Base-by-base conservation (phyloP, 805 yeast genomes). In the Kodamaea restingae region DNA sequence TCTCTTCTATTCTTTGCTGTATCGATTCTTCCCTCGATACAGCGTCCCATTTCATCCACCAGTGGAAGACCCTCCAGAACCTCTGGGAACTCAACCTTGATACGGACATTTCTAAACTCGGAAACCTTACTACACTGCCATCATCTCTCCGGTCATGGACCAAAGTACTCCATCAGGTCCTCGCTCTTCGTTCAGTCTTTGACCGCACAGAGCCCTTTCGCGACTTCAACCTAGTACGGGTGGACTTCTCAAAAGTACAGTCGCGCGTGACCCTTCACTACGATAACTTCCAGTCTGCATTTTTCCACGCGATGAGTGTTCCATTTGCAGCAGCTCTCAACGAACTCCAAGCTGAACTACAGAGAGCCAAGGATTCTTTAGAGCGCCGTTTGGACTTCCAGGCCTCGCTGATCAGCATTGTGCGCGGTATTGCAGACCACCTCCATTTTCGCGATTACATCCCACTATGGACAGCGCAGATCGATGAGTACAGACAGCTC, bases 1-100 rank as follows among this genome's bases (percentile, higher is more conserved):
- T 10, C 31, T 27, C 31, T 5, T 11, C n/a, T n/a, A 36, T 42
- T 15, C 42, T 48, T 31, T 18, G 15, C 1, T 40, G 45, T 3
- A 51, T 78, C 4, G 75, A 73, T n/a, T 15, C 15, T 0, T 41
- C 60, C 3, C 51, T 63, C 14, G 27, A 33, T 0, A 41, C 52
- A 2, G 70, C 75, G 0, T 32, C 48, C 0, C 36, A 12, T 0
- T 80, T 79, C 47, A 55, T 73, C 12, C 39, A 49, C 1, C 61
- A 63, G 12, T 85, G 95, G 95, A 49, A 52, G 2, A 60, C 58
- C 15, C 63, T 81, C 18, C 84, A 80, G 50, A 56, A 70, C 1
- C 54, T 84, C 4, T 81, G 88, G 86, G 80, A 75, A 24, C 41
- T 60, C 17, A 46, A 71, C 0, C 70, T 66, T 2, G 64, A 63